Base-by-base conservation (phyloP, 2,329 filamentous ascomycete genomes). In the Fusarium azukiicola region DNA sequence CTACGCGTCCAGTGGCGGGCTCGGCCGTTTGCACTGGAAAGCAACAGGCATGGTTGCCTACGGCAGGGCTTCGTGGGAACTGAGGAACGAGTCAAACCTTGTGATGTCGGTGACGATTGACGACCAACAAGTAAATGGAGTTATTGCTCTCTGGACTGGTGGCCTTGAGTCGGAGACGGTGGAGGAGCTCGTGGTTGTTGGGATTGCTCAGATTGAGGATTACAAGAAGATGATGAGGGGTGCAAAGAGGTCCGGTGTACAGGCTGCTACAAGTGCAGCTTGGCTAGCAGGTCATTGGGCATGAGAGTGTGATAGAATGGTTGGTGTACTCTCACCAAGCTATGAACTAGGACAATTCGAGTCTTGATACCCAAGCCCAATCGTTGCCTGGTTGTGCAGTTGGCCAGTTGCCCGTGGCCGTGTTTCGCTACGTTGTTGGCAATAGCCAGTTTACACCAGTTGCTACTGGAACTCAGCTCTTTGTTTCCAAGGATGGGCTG, bases 41-140 rank as follows among this genome's bases (percentile, higher is more conserved):
- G 17, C 47, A 44, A 71, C 69, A 23, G 69, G 69, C 38, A 71
- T 71, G 69, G 40, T 67, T 23, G 36, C 69, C 9, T 67, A 67
- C 19, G 69, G 69, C 69, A 64, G 40, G 69, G 69, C 69, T 67
- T 71, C 69, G 21, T 71, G 69, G 69, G 69, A 71, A 40, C 44
- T 71, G 32, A 71, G 69, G 47, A 23, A 66, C 17, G 56, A 71
- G 58, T 54, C 58, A 10, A 40, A 54, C 27, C 38, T 71, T 50
- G 69, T 71, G 8, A n/a, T 71, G 69, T 71, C 69, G 58, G 69
- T 71, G 17, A 56, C 58, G 38, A 71, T 67, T 52, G 69, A 71
- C 49, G 58, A 71, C 21, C 12, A 38, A 17, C 69, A 71, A 14
- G 44, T 52, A n/a, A 71, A 67, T 44, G 69, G 69, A 5, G 17